Conservation (phyloP, 2,329 filamentous ascomycete species). For the Fusarium solani-melongenae region DNA sequence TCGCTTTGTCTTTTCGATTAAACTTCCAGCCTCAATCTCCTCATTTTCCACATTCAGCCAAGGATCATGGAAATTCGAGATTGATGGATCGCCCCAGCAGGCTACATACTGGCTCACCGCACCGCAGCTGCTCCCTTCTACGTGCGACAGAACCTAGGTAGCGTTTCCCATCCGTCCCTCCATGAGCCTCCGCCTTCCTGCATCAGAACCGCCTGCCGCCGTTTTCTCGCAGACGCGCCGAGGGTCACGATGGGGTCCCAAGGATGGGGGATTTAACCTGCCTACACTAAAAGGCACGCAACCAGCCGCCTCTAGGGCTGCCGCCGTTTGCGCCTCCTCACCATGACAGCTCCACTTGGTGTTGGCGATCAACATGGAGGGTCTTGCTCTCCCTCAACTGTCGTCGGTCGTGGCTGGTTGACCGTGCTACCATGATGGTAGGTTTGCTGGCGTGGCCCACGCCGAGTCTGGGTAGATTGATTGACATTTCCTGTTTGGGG, state of each 20-base stretch:
- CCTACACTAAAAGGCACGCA: slow-evolving; percentile 29
- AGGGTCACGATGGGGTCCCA: slow-evolving; percentile 13
- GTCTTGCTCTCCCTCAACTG: slow-evolving; percentile 29
- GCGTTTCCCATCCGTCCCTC: background rate
- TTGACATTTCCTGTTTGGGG: slow-evolving; percentile 18
- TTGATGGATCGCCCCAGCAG: background rate
- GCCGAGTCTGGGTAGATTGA: slow-evolving; percentile 7
- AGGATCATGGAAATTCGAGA: background rate
- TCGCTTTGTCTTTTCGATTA: slow-evolving; percentile 17
- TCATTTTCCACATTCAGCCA: slow-evolving; percentile 11
- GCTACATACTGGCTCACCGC: background rate
- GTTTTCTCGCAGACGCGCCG: slow-evolving; percentile 19
- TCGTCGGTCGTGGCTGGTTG: slow-evolving; percentile 13
- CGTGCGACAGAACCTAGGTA: background rate
- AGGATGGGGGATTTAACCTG: slow-evolving; percentile 19
- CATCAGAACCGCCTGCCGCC: slow-evolving; percentile 13
- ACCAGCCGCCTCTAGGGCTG: slow-evolving; percentile 34
- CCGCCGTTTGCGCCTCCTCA: slow-evolving; percentile 43
- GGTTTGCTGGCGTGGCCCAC: slow-evolving; percentile 14
- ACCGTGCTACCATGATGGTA: slow-evolving; percentile 1
- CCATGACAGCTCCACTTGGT: slow-evolving; percentile 44
- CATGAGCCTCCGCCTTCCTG: slow-evolving; percentile 11
- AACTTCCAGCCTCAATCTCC: slow-evolving; percentile 32
- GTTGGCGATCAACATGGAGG: slow-evolving; percentile 33
- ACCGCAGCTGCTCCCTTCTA: background rate